Evolutionary conservation across 805 yeast species (phyloP), one percentile per base, ranked within the genome.

Genomic region (Huiozyma naganishii): DNA sequence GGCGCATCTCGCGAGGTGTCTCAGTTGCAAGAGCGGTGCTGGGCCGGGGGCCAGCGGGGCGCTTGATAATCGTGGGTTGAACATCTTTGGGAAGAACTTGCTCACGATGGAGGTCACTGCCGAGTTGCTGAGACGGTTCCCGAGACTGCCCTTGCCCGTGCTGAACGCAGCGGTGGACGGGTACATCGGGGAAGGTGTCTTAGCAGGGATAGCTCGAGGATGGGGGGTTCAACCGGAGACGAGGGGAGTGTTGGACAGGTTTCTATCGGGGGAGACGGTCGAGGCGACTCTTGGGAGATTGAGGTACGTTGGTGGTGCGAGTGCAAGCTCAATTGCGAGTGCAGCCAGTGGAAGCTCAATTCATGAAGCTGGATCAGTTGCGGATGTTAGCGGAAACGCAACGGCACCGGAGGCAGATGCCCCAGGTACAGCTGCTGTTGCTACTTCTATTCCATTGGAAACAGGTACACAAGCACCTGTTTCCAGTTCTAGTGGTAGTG

Each of bases 161-260:
- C 73, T 87, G 45, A 77, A 80, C 53, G 77, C 80, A 6, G 85
- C 95, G 0, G 79, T 83, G 7, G 81, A 84, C 52, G 74, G 92
- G 0, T 84, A 79, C 58, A 73, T 83, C 57, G 84, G 90, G 4
- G 74, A 77, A 32, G 73, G 70, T 11, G 73, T 87, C 0, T 69
- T 92, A 45, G 68, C 76, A 33, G 74, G 73, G 41, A 68, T 88
- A 27, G 96, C 88, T 32, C 73, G 71, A 54, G 57, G 67, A 13
- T 92, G 97, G 97, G 98, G 98, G 66, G 79, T 92, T 40, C 89
- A 87, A 64, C 71, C 74, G 12, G 97, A 89, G 58, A 64, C 66
- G 6, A 67, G 78, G 6, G 66, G 85, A 17, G 71, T 79, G 39
- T 62, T 87, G 46, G 79, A 80, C 40, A 77, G 86, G 54, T 77